phyloP scores from a whole-genome alignment of 2,329 filamentous ascomycete genomes.

The Pyrenophora seminiperda region DNA sequence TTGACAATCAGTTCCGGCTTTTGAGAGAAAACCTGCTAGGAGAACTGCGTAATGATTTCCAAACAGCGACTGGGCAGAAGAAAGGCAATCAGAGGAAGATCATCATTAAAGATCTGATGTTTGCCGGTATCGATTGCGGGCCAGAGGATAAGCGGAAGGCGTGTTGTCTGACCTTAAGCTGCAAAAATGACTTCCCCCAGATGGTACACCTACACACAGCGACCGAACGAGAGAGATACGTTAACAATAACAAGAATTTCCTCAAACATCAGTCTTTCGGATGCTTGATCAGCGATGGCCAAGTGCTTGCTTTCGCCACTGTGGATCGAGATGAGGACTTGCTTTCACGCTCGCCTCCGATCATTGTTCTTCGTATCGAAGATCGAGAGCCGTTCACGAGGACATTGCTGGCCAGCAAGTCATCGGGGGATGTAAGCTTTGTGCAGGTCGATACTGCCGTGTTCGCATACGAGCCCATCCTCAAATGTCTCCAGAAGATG shows the following conservation, averaged over 20 bases:
- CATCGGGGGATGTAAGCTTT: slow-evolving; percentile 52
- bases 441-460: slow-evolving; percentile 67
- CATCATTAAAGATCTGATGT: slow-evolving; percentile 49
- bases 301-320: slow-evolving; percentile 65
- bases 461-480: slow-evolving; percentile 71
- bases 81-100: slow-evolving; percentile 51
- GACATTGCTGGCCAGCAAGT: slow-evolving; percentile 49
- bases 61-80: slow-evolving; percentile 57
- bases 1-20: slow-evolving; percentile 74
- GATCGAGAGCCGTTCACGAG: slow-evolving; percentile 54
- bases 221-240: slow-evolving; percentile 49
- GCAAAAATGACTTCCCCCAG: slow-evolving; percentile 52
- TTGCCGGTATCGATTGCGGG: slow-evolving; percentile 49
- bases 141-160: slow-evolving; percentile 34
- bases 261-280: slow-evolving; percentile 67
- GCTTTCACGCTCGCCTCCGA: slow-evolving; percentile 56
- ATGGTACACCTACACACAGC: too few species aligned
- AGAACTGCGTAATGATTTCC: slow-evolving; percentile 66
- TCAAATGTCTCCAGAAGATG: slow-evolving; percentile 63
- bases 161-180: slow-evolving; percentile 53
- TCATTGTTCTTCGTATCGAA: slow-evolving; percentile 59
- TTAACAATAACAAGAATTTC: slow-evolving; percentile 54
- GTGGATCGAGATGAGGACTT: slow-evolving; percentile 58
- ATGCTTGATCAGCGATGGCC: slow-evolving; percentile 58
- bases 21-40: slow-evolving; percentile 72